A percentile compares a stretch with the other conserved stretches of the same genome.
Conservation (phyloP, 495 filamentous ascomycete species). For the Echria macrotheca region DNA sequence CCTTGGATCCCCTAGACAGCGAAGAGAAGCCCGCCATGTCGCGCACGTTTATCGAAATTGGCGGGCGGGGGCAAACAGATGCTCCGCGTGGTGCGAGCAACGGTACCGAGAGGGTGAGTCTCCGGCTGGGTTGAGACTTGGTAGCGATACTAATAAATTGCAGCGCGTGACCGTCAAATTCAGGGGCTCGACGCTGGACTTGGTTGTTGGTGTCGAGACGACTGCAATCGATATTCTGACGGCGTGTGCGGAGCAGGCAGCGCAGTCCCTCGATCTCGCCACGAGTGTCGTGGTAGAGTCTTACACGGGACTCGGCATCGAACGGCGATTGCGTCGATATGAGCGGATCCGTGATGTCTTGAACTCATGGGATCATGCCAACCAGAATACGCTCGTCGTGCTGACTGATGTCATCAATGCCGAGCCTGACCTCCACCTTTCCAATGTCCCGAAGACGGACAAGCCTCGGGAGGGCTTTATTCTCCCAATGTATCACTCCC, state of each 20-base stretch:
- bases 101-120: constrained; percentile 63
- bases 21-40: constrained; percentile 18
- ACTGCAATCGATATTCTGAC: constrained; percentile 66
- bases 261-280: constrained; percentile 52
- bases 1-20: constrained; percentile 19
- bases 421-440: constrained; percentile 40
- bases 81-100: constrained; percentile 82
- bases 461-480: constrained; percentile 52
- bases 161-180: constrained; percentile 64
- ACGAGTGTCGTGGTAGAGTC: constrained; percentile 68
- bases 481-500: constrained; percentile 72
- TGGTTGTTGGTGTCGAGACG: constrained; percentile 68
- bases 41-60: constrained; percentile 26
- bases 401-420: constrained; percentile 28
- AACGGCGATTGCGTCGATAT: constrained; percentile 78
- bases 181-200: constrained; percentile 51
- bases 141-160: background rate
- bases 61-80: constrained; percentile 53
- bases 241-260: constrained; percentile 43
- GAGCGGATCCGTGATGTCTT: constrained; percentile 83
- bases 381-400: constrained; percentile 63
- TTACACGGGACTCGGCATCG: constrained; percentile 69
- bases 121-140: background rate
- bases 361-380: constrained; percentile 85
- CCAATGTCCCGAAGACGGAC: constrained; percentile 50